Conservation (phyloP, 345 rosid species). For the Balakata baccata region DNA sequence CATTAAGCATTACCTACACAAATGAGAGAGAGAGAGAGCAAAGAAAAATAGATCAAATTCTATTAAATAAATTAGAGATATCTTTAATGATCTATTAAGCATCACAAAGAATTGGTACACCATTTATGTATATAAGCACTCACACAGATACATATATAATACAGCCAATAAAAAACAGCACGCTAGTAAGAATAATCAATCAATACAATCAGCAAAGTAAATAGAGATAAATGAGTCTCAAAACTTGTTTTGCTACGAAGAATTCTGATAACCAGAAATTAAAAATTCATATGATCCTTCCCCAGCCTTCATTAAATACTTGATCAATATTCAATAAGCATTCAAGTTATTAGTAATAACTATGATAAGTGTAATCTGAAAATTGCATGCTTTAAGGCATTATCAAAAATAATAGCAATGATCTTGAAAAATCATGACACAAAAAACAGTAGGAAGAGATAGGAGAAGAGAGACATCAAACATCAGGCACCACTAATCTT, state of each 20-base stretch:
- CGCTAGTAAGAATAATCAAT: neutral
- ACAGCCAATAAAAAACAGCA: neutral
- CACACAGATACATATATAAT: neutral
- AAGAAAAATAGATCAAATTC: no score
- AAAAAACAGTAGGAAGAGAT: neutral
- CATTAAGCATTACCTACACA: neutral
- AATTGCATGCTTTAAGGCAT: neutral
- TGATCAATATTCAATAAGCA: no score
- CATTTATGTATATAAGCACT: neutral
- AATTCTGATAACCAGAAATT: neutral
- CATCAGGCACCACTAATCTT: neutral
- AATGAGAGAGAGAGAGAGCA: neutral
- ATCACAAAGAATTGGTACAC: neutral
- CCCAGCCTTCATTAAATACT: neutral
- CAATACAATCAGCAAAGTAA: neutral
- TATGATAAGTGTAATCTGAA: neutral
- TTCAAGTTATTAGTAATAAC: neutral
- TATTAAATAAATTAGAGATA: neutral
- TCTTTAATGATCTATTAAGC: neutral
- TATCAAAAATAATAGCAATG: neutral
- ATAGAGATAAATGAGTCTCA: neutral
- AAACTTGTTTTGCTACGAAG: neutral
- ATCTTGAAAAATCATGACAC: neutral
- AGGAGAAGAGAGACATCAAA: neutral
- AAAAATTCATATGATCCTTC: neutral